Evolutionary conservation across 805 yeast species (phyloP), one percentile per base, ranked within the genome.

Genomic region (Lachancea sp.): DNA sequence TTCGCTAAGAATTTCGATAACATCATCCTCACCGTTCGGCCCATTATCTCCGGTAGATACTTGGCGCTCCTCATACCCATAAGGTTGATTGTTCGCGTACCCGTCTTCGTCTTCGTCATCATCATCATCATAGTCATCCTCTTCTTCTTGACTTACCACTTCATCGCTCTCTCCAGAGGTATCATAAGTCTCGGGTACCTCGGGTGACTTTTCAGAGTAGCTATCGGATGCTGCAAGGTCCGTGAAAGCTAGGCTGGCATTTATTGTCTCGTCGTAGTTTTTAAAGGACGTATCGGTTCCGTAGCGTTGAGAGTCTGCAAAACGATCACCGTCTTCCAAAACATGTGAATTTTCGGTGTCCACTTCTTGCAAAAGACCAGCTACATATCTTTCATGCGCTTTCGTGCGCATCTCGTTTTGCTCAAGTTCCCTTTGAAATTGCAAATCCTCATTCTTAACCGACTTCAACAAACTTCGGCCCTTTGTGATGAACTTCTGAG

Each of bases 211-310:
- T 18, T 8, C 35, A 30, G 25, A 16, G n/a, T 6, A 7, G 13
- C 17, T 29, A 9, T 34, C 7, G 18, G 42, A 29, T 3, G 27
- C 4, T 29, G 36, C 46, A 18, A 13, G 29, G 6, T 37, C 42
- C 16, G 45, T 43, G 42, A 47, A 48, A 11, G 49, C 48, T 25
- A 51, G 34, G 31, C 52, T 49, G 39, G 54, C 46, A 22, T 42
- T 46, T 16, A 53, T 32, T 7, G 53, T 46, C n/a, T 54, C 55
- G 18, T 56, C 49, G 27, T 44, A 43, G 30, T 49, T 46, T 36
- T 49, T 51, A 34, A 48, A 52, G 2, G 59, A 52, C 7, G 56
- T 55, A 39, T 55, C 57, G 3, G 54, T 50, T 6, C 54, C 58
- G 37, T 49, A 46, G 3, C 39, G 44, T 13, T 47, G 29, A 15